A percentile compares a stretch with the other conserved stretches of the same genome.
These are phyloP conservation scores for Diaporthe ilicicola DNA, from an alignment of 2,329 filamentous ascomycete species.

Conservation along the genomic window DNA sequence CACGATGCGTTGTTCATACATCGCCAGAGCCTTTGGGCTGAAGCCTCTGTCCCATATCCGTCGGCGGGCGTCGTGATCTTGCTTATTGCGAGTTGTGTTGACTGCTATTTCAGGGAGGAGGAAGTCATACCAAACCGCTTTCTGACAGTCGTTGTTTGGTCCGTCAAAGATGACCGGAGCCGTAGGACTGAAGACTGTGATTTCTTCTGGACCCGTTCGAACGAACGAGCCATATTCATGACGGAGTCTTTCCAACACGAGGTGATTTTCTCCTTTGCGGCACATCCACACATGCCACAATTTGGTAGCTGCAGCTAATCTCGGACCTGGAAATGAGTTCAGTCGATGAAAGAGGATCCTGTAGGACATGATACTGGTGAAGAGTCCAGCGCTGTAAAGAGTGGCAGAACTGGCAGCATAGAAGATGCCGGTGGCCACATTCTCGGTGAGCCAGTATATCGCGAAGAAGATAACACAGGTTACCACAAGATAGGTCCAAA, in stretches of 20 bases:
- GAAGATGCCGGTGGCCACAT: not conserved
- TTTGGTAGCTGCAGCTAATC: not conserved
- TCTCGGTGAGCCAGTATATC: not conserved
- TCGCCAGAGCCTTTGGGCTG: not conserved
- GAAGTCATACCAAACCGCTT: slow-evolving; percentile 38
- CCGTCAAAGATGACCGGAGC: slow-evolving; percentile 31
- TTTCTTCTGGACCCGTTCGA: slow-evolving; percentile 37
- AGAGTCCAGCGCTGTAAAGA: not conserved
- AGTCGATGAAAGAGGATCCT: not conserved
- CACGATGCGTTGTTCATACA: not conserved
- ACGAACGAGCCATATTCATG: slow-evolving; percentile 36
- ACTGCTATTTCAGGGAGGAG: slow-evolving; percentile 35
- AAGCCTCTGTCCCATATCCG: not conserved
- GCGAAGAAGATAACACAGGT: not conserved
- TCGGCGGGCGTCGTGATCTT: slow-evolving; percentile 27
- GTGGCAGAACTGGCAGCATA: not conserved
- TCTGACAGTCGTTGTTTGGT: slow-evolving; percentile 31
- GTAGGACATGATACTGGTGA: not conserved
- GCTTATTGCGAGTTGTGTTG: slow-evolving; percentile 30
- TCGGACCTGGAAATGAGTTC: not conserved
- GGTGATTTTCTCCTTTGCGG: slow-evolving; percentile 32
- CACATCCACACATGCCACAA: slow-evolving; percentile 29
- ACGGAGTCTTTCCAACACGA: slow-evolving; percentile 35
- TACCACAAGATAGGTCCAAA: not conserved
- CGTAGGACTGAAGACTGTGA: slow-evolving; percentile 36